phyloP scores from a whole-genome alignment of 148 eudicot species.

The Fallopia convolvulus region DNA sequence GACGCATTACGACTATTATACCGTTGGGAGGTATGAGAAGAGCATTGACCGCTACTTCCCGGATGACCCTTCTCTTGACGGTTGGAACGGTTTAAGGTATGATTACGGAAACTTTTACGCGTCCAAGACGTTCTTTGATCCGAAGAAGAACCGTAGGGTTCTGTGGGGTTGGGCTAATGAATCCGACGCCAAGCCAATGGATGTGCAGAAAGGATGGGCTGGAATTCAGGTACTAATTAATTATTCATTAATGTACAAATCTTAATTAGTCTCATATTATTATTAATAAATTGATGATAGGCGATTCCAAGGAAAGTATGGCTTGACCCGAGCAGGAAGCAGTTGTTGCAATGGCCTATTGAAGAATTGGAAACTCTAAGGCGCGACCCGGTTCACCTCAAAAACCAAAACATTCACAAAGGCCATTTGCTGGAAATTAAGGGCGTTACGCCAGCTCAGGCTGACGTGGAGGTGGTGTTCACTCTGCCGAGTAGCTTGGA shows the following conservation, averaged over 20 bases:
- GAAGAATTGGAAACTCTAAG: slow-evolving; percentile 23
- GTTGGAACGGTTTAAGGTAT: slow-evolving; percentile 36
- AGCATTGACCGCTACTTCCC: slow-evolving; percentile 8
- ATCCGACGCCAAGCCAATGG: slow-evolving; percentile 26
- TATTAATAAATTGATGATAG: slow-evolving; percentile 5
- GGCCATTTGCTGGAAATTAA: slow-evolving; percentile 15
- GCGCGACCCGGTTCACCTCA: slow-evolving; percentile 15
- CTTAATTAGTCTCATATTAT: background rate
- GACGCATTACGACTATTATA: slow-evolving; percentile 26
- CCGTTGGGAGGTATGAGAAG: slow-evolving; percentile 25
- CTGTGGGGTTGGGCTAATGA: slow-evolving; percentile 48
- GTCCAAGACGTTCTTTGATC: slow-evolving; percentile 44
- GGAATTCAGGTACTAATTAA: slow-evolving; percentile 39
- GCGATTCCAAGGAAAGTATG: slow-evolving; percentile 34
- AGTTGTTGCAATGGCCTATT: slow-evolving; percentile 29
- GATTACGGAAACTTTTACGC: slow-evolving; percentile 62
- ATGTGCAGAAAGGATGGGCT: slow-evolving; percentile 49
- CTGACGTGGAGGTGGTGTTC: slow-evolving; percentile 50
- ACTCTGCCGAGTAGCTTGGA: slow-evolving; percentile 28
- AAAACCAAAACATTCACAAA: slow-evolving; percentile 11
- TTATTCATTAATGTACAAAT: background rate
- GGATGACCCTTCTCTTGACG: slow-evolving; percentile 17
- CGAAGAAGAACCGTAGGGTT: slow-evolving; percentile 30
- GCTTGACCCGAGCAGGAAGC: slow-evolving; percentile 34
- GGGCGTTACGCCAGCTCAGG: slow-evolving; percentile 30